Evolutionary conservation across 805 yeast genomes (phyloP), one percentile per base, ranked within the genome.

Genomic region (Pichia exigua): DNA sequence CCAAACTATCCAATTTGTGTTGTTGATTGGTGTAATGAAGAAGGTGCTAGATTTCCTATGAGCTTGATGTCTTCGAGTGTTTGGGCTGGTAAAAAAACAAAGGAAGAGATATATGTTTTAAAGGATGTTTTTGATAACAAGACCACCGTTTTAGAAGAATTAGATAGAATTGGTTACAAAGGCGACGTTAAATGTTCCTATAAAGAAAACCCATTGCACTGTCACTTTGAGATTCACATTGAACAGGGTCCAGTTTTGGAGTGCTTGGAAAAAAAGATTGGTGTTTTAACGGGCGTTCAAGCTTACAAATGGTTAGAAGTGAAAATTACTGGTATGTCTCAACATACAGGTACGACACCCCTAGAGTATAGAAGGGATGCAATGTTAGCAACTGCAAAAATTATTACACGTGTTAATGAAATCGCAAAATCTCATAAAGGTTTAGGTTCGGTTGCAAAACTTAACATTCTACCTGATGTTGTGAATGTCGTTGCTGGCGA

Each of bases 211-310:
- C 85, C 85, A 20, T 67, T 84, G 22, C 78, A 79, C 21, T 83
- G 85, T 11, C 89, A 84, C 65, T 83, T 84, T 62, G 91, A 84
- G 63, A 70, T 84, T 50, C 91, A 84, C 61, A 84, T 84, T 54
- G 90, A 84, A 61, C 91, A 84, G 65, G 91, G 91, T 7, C 90
- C 90, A 13, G 73, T 82, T 41, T 71, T 84, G 47, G 88, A 84
- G 61, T 73, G 73, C 24, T 74, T 73, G 32, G 60, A 73, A 5
- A 77, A 78, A 59, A 74, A 74, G 52, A 77, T 84, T 51, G 91
- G 91, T 35, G 69, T 83, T 45, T 89, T 84, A 11, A 71, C 71
- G 13, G 86, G 85, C 35, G 86, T 76, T 32, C 90, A 84, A 63
- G 85, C 84, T 1, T 80, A 79, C 58, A 66, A 72, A 45, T 84